Evolutionary conservation across 441 rosid genomes (phyloP).

Genomic region (Erysimum cheiri): DNA sequence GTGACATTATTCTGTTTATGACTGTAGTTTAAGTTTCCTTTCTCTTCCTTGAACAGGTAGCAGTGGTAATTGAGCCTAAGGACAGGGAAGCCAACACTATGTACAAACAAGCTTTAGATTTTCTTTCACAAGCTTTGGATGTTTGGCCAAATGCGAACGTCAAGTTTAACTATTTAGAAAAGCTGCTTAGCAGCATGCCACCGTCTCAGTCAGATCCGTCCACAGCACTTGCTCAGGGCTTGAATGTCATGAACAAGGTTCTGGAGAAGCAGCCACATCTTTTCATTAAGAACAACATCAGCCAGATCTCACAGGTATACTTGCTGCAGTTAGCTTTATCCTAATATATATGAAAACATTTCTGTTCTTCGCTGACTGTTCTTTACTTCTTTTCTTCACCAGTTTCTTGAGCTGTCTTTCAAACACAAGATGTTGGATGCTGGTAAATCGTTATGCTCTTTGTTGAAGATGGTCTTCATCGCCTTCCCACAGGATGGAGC

Average conservation of each 20-base stretch:
- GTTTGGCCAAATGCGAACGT: conserved; percentile 99
- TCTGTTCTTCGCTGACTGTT: conserved; percentile 35
- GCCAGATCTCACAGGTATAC: conserved; percentile 91
- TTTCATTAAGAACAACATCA: conserved; percentile 88
- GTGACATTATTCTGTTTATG: conserved; percentile 22
- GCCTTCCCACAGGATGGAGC: conserved; percentile 87
- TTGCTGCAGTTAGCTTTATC: conserved; percentile 33
- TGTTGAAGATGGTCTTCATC: conserved; percentile 90
- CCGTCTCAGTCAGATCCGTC: conserved; percentile 97
- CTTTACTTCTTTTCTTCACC: conserved; percentile 39
- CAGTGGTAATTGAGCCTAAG: conserved; percentile 98
- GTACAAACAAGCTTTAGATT: conserved; percentile 93
- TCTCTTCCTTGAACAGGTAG: conserved; percentile 66
- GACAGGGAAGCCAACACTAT: conserved; percentile 91
- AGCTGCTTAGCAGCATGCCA: conserved; percentile 84
- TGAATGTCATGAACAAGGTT: conserved; percentile 99
- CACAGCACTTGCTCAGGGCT: conserved; percentile 92
- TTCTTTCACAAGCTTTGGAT: conserved; percentile 96
- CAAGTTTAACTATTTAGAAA: conserved; percentile 92
- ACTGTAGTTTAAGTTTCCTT: conserved; percentile 32
- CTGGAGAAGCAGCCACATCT: conserved; percentile 97
- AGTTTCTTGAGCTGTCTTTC: conserved; percentile 98
- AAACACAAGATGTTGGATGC: conserved; percentile 93
- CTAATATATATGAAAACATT: conserved; percentile 27
- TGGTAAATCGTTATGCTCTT: conserved; percentile 91